Evolutionary conservation across 192 early-diverging fungal genomes (phyloP).

Genomic region (Funneliformis geosporum): DNA sequence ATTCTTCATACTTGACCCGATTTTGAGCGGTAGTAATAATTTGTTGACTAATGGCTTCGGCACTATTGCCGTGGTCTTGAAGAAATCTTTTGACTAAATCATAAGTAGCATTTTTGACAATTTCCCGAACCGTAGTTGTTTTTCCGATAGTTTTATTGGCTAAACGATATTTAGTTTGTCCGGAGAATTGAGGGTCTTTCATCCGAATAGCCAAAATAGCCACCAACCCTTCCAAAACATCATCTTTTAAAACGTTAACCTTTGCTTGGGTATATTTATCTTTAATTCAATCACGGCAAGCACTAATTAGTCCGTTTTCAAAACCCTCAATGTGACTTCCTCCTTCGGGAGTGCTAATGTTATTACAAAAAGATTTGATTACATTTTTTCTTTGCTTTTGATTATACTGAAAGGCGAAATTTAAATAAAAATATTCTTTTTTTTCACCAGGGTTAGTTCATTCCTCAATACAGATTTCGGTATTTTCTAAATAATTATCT

Average conservation of each 20-base stretch:
- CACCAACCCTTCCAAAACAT: constrained; percentile 11
- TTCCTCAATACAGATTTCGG: constrained; percentile 15
- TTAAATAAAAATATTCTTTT: constrained; percentile 28
- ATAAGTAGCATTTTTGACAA: constrained; percentile 24
- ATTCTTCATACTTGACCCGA: constrained; percentile 14
- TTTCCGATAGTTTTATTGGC: no score
- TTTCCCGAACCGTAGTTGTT: no score
- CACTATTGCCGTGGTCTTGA: constrained; percentile 18
- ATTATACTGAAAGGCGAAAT: constrained; percentile 24
- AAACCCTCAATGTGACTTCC: constrained; percentile 19
- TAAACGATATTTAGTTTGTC: no score
- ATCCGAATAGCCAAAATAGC: no score
- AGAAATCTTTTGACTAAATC: constrained; percentile 25
- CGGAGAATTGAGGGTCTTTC: no score
- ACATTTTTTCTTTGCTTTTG: not conserved
- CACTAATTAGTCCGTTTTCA: constrained; percentile 26
- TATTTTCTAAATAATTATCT: constrained; percentile 24
- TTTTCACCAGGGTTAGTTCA: not conserved
- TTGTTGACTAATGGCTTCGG: constrained; percentile 17
- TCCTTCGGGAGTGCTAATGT: constrained; percentile 15
- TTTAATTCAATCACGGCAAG: constrained; percentile 23
- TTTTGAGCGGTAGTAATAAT: constrained; percentile 19
- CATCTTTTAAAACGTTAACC: not conserved
- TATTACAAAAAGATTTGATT: constrained; percentile 26
- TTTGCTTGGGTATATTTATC: not conserved